A percentile compares a stretch with the other conserved stretches of the same genome.
Conservation (phyloP, 306 rosid genomes). For the Casuarina cunninghamiana region DNA sequence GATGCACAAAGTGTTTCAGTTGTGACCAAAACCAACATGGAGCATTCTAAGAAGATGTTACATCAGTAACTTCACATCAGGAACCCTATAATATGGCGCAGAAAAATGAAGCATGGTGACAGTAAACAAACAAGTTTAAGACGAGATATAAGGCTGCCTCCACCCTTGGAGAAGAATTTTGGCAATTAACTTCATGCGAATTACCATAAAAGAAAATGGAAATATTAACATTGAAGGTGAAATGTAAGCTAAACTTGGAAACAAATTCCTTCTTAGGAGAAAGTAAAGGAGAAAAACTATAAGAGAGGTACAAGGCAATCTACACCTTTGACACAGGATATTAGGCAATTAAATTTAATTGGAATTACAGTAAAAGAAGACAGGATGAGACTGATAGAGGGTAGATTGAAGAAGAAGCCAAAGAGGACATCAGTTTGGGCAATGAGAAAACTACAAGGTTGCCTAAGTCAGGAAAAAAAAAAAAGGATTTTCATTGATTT, state of each 20-base stretch:
- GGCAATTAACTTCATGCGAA: no score
- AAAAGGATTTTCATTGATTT: no score
- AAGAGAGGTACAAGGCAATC: neutral
- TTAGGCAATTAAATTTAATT: no score
- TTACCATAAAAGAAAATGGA: no score
- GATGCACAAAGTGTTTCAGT: neutral
- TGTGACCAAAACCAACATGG: slow-evolving; percentile 12
- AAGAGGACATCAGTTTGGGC: neutral
- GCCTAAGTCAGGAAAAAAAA: neutral
- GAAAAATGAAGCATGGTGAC: neutral
- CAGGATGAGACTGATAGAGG: no score
- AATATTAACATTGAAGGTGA: no score
- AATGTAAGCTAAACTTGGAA: no score
- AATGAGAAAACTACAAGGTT: neutral
- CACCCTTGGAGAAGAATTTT: neutral
- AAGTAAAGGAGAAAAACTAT: no score
- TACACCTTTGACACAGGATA: neutral
- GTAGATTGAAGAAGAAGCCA: no score
- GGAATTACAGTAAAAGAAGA: no score
- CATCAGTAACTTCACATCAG: neutral
- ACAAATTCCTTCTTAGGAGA: no score
- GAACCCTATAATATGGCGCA: neutral
- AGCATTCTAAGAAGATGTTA: neutral
- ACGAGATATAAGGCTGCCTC: neutral
- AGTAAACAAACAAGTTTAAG: neutral